Evolutionary conservation across 2,329 filamentous ascomycete genomes (phyloP), one percentile per base, ranked within the genome.

Genomic region (Sporothrix sp.): DNA sequence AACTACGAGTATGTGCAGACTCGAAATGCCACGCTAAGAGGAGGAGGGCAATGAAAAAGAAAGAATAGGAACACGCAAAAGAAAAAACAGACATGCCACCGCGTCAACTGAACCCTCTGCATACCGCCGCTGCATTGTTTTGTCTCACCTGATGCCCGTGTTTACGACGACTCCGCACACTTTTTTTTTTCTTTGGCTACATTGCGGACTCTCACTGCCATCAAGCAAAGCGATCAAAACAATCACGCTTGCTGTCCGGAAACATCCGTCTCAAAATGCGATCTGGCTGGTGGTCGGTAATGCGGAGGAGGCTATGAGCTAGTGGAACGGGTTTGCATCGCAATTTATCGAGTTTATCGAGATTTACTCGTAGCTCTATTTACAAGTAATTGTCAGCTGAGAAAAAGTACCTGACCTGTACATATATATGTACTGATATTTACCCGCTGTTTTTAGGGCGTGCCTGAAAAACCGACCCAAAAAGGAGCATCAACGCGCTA

Each of bases 91-190:
- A 23, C 49, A 51, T 51, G 35, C 49, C 49, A 23, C 36, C 37
- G 37, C 37, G 50, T 52, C 37, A 14, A 16, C 16, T 20, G 27
- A 49, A 21, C 21, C 46, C 25, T 11, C 14, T 35, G 46, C 46
- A 30, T 49, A 37, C 46, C 46, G 46, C 21, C 28, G 28, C 32
- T 18, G 21, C 46, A 49, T 49, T 42, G 45, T 49, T 40, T 40
- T 49, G 36, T 49, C 46, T 49, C 35, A 28, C 37, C 23, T 33
- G 14, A 28, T 28, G 25, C 25, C 25, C 25, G 25, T n/a, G n/a
- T n/a, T n/a, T n/a, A n/a, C n/a, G n/a, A n/a, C n/a, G n/a, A n/a
- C n/a, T n/a, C n/a, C n/a, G n/a, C n/a, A n/a, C n/a, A n/a, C n/a
- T n/a, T n/a, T n/a, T n/a, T n/a, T n/a, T n/a, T n/a, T n/a, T n/a